Conservation (phyloP, 2,329 filamentous ascomycete species). For the Fusarium nygamai region DNA sequence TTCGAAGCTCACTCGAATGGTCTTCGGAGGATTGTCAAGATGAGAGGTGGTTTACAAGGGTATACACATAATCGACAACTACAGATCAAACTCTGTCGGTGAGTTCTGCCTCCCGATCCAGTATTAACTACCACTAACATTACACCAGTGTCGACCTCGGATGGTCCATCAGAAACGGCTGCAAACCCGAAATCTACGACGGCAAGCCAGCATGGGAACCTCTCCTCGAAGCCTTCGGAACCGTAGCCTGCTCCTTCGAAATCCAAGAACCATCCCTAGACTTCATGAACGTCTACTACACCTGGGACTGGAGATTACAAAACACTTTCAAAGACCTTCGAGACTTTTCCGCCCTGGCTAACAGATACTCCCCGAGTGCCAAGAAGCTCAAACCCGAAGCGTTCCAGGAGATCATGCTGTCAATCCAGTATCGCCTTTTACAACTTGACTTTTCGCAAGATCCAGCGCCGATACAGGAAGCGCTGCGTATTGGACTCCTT, state of each 20-base stretch:
- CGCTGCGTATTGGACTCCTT: slow-evolving; percentile 44
- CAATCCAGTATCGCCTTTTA: slow-evolving; percentile 46
- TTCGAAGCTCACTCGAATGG: slow-evolving; percentile 38
- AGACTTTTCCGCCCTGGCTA: slow-evolving; percentile 44
- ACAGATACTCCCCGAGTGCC: slow-evolving; percentile 25
- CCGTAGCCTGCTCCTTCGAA: not conserved
- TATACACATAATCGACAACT: slow-evolving; percentile 41
- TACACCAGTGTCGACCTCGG: slow-evolving; percentile 41
- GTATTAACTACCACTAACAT: not conserved
- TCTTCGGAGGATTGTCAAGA: slow-evolving; percentile 36
- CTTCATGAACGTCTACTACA: slow-evolving; percentile 18
- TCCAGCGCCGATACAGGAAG: slow-evolving; percentile 28
- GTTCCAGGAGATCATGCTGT: slow-evolving; percentile 46
- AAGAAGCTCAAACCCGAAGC: slow-evolving; percentile 41
- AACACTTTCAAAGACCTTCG: slow-evolving; percentile 45
- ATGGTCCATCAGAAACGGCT: slow-evolving; percentile 40
- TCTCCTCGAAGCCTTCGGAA: slow-evolving; percentile 2
- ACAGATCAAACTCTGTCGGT: slow-evolving; percentile 45
- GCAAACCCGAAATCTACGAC: slow-evolving; percentile 37
- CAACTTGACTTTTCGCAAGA: slow-evolving; percentile 32
- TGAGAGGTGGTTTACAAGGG: slow-evolving; percentile 41
- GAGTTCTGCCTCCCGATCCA: not conserved
- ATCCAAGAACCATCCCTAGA: not conserved
- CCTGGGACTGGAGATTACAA: slow-evolving; percentile 37
- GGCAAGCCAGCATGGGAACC: slow-evolving; percentile 34